A percentile compares a stretch with the other conserved stretches of the same genome.
These are phyloP conservation scores for Gonapodya sp. DNA, from an alignment of 192 early-diverging fungal species.

Conservation along the genomic window DNA sequence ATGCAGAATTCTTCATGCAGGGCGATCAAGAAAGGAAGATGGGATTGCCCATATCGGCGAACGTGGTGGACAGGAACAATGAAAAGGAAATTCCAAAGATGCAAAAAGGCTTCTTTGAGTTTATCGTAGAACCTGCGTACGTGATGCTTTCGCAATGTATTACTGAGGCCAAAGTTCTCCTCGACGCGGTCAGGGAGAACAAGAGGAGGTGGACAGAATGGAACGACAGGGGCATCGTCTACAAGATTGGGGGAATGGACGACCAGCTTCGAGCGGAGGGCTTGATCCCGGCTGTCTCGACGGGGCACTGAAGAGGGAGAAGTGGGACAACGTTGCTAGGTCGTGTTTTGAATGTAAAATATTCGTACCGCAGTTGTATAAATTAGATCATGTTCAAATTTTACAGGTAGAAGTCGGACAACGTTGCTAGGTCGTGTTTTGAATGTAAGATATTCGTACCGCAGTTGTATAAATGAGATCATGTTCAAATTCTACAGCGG, in stretches of 20 bases:
- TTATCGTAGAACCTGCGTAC: conserved; percentile 32
- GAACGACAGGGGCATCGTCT: conserved; percentile 14
- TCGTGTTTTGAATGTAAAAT: too few relatives aligned
- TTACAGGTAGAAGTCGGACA: too few relatives aligned
- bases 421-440: too few relatives aligned
- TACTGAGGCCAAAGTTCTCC: conserved; percentile 1
- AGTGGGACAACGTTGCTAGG: too few relatives aligned
- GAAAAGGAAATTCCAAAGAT: conserved; percentile 29
- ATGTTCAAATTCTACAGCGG: too few relatives aligned
- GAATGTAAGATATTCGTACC: too few relatives aligned
- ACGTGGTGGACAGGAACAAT: conserved; percentile 30
- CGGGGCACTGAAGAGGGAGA: too few relatives aligned
- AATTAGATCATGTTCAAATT: too few relatives aligned
- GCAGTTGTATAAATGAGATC: too few relatives aligned
- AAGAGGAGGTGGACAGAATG: conserved; percentile 20
- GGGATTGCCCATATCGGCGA: conserved; percentile 29
- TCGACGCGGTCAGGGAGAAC: conserved; percentile 20
- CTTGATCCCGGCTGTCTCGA: neutral
- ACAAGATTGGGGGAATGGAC: conserved; percentile 9
- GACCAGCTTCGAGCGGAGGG: conserved; percentile 1
- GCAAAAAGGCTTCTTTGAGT: conserved; percentile 23
- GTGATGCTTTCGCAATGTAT: conserved; percentile 14
- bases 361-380: too few relatives aligned
- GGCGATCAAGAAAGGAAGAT: conserved; percentile 32
- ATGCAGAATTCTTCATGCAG: conserved; percentile 34